Conservation (phyloP, 1,284 basidiomycete species). For the Ceratobasidium sp. region DNA sequence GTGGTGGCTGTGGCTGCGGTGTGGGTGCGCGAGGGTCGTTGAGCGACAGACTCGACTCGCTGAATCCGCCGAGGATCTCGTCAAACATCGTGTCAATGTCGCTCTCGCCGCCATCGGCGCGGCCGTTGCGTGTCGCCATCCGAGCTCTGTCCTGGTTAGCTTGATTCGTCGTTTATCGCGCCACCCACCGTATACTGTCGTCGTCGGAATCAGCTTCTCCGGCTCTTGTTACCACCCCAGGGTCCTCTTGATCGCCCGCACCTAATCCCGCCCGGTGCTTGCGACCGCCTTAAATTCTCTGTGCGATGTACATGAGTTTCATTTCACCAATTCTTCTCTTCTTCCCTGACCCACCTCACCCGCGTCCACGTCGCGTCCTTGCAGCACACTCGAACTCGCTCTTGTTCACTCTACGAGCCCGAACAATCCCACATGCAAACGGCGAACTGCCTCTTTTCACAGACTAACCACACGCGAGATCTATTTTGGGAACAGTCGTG, state of each 20-base stretch:
- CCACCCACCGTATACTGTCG: not conserved
- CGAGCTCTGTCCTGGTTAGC: not conserved
- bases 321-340: not conserved
- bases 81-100: constrained; percentile 35
- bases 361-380: too few species aligned
- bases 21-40: constrained; percentile 10
- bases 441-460: too few species aligned
- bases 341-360: too few species aligned
- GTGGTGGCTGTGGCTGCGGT: not conserved
- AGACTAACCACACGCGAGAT: too few species aligned
- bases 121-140: constrained; percentile 6
- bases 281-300: not conserved
- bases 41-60: constrained; percentile 20
- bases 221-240: not conserved
- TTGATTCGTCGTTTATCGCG: too few species aligned
- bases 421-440: too few species aligned
- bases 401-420: too few species aligned
- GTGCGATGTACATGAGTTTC: not conserved
- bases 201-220: not conserved
- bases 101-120: constrained; percentile 13
- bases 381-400: too few species aligned
- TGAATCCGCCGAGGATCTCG: constrained; percentile 22
- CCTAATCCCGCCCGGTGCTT: not conserved
- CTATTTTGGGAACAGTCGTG: too few species aligned
- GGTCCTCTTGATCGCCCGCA: constrained; percentile 3